Evolutionary conservation across 75 land plant species (phyloP).

Genomic region (Selaginella tamariscina): DNA sequence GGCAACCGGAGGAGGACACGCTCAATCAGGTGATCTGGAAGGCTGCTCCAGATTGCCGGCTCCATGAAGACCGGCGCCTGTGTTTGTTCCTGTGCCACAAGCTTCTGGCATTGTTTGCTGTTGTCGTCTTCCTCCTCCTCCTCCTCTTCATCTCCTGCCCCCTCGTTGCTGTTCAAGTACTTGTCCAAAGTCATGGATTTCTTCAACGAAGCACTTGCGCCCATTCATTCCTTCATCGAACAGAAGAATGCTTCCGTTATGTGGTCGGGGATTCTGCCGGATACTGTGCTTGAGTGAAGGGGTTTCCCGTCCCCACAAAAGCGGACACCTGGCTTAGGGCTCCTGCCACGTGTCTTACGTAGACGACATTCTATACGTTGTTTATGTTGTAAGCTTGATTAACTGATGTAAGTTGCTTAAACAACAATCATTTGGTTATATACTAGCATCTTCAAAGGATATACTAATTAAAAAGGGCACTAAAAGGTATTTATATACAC

Average conservation of each 20-base stretch:
- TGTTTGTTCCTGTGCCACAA: neutral
- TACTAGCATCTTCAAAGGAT: too few relatives aligned
- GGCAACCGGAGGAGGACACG: constrained; percentile 4
- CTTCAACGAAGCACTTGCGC: neutral
- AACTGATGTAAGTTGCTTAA: too few relatives aligned
- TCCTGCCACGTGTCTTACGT: neutral
- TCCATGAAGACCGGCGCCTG: neutral
- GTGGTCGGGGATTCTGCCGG: neutral
- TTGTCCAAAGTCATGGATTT: neutral
- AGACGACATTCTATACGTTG: too few relatives aligned
- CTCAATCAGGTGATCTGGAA: neutral
- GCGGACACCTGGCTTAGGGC: neutral
- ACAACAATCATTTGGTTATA: too few relatives aligned
- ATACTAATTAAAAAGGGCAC: too few relatives aligned
- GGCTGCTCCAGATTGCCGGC: neutral
- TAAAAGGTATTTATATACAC: too few relatives aligned
- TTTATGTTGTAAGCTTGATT: too few relatives aligned
- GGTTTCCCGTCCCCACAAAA: neutral
- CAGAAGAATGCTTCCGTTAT: too few relatives aligned
- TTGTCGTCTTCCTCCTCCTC: neutral
- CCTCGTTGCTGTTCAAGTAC: neutral
- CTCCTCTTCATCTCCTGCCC: neutral
- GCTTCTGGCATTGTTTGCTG: neutral
- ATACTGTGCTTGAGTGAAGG: neutral
- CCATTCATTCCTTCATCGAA: constrained; percentile 1